phyloP scores from a whole-genome alignment of 1,284 basidiomycete species.

The Ceratobasidium theobromae region DNA sequence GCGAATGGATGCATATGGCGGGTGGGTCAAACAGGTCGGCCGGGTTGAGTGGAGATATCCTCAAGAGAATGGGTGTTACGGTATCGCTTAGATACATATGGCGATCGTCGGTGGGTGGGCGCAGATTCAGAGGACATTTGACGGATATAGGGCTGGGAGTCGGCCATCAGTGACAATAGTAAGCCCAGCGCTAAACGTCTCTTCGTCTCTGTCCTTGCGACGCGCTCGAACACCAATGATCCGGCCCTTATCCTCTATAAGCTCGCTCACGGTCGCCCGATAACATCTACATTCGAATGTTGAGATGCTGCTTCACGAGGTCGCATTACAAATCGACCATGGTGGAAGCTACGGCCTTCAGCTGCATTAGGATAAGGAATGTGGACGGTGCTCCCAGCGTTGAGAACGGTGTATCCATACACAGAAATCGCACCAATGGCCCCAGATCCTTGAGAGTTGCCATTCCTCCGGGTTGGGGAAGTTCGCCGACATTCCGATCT shows the following conservation, averaged over 20 bases:
- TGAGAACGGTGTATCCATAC: conserved; percentile 86
- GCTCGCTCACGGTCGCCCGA: conserved; percentile 79
- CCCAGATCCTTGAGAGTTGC: conserved; percentile 76
- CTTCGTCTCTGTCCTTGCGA: conserved; percentile 42
- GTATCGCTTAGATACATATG: conserved; percentile 65
- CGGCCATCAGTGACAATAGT: conserved; percentile 94
- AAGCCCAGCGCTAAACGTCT: conserved; percentile 68
- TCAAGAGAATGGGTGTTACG: conserved; percentile 63
- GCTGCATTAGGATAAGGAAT: conserved; percentile 84
- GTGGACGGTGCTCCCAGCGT: conserved; percentile 66
- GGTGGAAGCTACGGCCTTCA: conserved; percentile 86
- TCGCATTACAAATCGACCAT: conserved; percentile 87
- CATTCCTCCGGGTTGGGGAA: conserved; percentile 93
- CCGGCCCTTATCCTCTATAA: conserved; percentile 59
- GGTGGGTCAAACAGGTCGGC: conserved; percentile 57
- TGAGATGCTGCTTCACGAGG: conserved; percentile 67
- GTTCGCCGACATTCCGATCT: conserved; percentile 96
- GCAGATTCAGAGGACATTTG: too few relatives aligned
- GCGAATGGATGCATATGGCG: conserved; percentile 62
- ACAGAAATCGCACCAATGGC: conserved; percentile 86
- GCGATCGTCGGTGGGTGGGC: conserved; percentile 44
- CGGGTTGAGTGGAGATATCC: conserved; percentile 52
- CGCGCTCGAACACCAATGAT: conserved; percentile 66
- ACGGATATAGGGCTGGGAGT: too few relatives aligned
- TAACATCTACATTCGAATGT: conserved; percentile 65